Base-by-base conservation (phyloP, 352 stramenopile genomes). In the Phytophthora ohioensis region DNA sequence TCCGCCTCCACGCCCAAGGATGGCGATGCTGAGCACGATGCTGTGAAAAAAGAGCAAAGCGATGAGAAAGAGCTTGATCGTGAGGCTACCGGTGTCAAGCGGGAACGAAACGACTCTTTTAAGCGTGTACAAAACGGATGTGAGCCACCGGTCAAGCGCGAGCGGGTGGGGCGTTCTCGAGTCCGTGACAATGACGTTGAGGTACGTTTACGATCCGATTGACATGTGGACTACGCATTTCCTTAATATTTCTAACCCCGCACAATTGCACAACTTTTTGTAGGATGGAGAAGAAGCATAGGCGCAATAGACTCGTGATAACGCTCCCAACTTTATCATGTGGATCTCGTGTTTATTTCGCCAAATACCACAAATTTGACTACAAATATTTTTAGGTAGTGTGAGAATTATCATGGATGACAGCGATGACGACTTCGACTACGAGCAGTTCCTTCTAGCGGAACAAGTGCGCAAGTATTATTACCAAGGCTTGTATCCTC, bases 381-480 rank as follows among this genome's bases (percentile, higher is more conserved):
- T 21, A 41, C 39, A 41, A 55, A 38, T 35, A 48, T 47, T 62
- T 62, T 49, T 68, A 66, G 46, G 4, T 9, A 36, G 36, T 41
- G 36, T 53, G 17, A 53, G 9, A 7, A 54, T 56, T 11, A 39
- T 39, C 30, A 58, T 57, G 41, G 35, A 64, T 47, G 41, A 71
- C 15, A 57, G 47, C 27, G 35, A 69, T 17, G 51, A 67, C 3
- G 53, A 46, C 21, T 82, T 82, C n/a, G 67, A 86, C 57, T 69
- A 78, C 11, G 73, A 79, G 65, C 56, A 70, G 34, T 73, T 88
- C 34, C 63, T 91, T 1, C 52, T 92, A 8, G 77, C 77, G n/a
- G 85, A 87, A 73, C 74, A 90, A 63, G 88, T 90, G 71, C 82
- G 86, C 31, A 75, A 77, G 63, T 80, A 74, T 49, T 72, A 85